Base-by-base conservation (phyloP, 495 filamentous ascomycete species). In the Clohesyomyces aquaticus region DNA sequence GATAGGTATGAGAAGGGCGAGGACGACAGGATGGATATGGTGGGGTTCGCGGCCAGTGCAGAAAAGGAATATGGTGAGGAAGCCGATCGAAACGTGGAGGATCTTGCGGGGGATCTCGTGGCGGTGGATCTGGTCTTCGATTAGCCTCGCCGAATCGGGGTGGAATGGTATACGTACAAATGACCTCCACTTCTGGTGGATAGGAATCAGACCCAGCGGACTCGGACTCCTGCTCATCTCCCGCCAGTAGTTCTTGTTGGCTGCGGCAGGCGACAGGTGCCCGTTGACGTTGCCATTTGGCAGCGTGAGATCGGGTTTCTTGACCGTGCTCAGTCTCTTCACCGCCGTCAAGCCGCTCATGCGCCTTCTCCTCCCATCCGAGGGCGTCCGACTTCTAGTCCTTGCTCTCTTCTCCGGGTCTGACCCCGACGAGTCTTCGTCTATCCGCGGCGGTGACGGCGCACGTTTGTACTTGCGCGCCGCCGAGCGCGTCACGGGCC, bases 51-150 rank as follows among this genome's bases (percentile, higher is more conserved):
- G 79, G 18, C 91, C 93, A 14, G 80, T 83, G 19, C 83, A 80
- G 76, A 98, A 98, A 14, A 96, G 82, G 71, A 86, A 85, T 16
- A 96, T 81, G 11, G 91, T 90, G 27, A 97, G 77, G 78, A 98
- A 98, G 48, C 94, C 94, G 76, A 99, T 98, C 35, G 91, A 96
- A 57, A 98, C 90, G 75, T 99, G 88, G 38, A 91, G 80, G 28
- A 81, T 75, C 72, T 91, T 91, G 64, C 88, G 83, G 23, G 88
- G 88, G 28, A 91, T 83, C 72, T 91, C 88, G 69, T 91, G 88
- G 62, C 84, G 84, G 77, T 91, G 88, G 62, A 83, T 77, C 78
- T 81, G 49, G 75, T 27, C 46, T 45, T 45, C 48, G 25, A 63
- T 46, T 47, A 52, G 45, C 29, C 12, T 21, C 32, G 29, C 16